Evolutionary conservation across 495 filamentous ascomycete genomes (phyloP), one percentile per base, ranked within the genome.

Genomic region (Penicillium dipodomyicola): DNA sequence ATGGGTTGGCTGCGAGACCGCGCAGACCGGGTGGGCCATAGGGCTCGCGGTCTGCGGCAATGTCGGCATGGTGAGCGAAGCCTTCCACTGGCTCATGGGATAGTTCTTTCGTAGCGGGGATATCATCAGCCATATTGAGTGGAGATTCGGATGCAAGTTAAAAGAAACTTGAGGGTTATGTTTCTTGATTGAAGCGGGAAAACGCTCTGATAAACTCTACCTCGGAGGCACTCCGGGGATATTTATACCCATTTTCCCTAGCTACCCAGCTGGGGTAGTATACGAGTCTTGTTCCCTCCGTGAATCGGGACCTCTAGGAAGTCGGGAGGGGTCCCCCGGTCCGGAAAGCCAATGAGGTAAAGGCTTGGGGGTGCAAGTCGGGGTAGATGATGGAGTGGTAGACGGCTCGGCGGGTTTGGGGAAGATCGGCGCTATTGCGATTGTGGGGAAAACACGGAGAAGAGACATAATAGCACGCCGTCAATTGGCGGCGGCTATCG

Each of bases 1-100:
- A 84, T 5, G 69, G 72, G 57, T 76, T 80, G 14, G 67, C 66
- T 22, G 77, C 70, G n/a, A 84, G 58, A 23, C 81, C 80, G 12
- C 49, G 57, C 19, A 83, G 69, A 22, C 82, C 73, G 1, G 72
- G 64, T 1, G 73, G 77, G 7, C 77, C 75, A 49, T 80, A 79
- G n/a, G 74, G 72, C 45, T 78, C 73, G 22, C 72, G 62, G 23
- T 74, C 64, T 14, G 64, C 56, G 29, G 61, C 63, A 35, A 77
- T 71, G 50, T 75, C 75, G 14, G 71, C 70, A 72, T 80, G 75
- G 45, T 79, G 71, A 14, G 70, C 58, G 63, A 74, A 76, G 42
- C 64, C 71, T 17, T 74, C 56, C 9, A 54, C 48, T 14, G 46
- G 44, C 2, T 59, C 63, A 23, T 64, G 58, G 7, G 65, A 64